phyloP scores from a whole-genome alignment of 176 grass and related monocot species.

The Aegilops tauschii region DNA sequence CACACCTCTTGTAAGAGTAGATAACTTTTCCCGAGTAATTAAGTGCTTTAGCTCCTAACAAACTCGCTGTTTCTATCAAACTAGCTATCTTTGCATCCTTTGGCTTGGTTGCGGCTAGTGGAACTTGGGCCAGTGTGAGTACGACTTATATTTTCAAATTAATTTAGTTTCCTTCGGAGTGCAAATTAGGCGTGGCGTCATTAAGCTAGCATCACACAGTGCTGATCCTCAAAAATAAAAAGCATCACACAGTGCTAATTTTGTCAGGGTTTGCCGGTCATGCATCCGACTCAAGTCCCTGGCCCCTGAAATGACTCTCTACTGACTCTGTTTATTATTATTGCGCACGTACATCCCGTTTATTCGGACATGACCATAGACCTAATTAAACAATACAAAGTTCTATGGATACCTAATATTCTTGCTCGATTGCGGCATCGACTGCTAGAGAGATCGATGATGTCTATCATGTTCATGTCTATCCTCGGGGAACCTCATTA shows the following conservation, averaged over 20 bases:
- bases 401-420: too few species aligned
- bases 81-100: neutral
- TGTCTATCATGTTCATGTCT: neutral
- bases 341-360: neutral
- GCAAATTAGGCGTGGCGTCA: too few species aligned
- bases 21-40: neutral
- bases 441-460: neutral
- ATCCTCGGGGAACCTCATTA: constrained; percentile 14
- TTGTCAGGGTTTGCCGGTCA: constrained; percentile 22
- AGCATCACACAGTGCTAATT: constrained; percentile 5
- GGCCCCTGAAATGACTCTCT: neutral
- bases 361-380: constrained; percentile 3
- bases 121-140: too few species aligned
- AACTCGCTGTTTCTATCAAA: neutral
- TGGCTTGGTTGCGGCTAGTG: neutral
- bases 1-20: neutral
- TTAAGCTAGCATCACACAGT: constrained; percentile 9
- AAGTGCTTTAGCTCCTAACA: neutral
- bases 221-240: neutral
- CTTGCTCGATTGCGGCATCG: too few species aligned
- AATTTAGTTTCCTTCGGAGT: neutral
- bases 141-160: neutral
- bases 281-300: constrained; percentile 23
- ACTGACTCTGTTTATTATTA: neutral
- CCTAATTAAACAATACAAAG: constrained; percentile 25